phyloP scores from a whole-genome alignment of 768 basidiomycete genomes.

The Tylopilus plumbeoviolaceoides region DNA sequence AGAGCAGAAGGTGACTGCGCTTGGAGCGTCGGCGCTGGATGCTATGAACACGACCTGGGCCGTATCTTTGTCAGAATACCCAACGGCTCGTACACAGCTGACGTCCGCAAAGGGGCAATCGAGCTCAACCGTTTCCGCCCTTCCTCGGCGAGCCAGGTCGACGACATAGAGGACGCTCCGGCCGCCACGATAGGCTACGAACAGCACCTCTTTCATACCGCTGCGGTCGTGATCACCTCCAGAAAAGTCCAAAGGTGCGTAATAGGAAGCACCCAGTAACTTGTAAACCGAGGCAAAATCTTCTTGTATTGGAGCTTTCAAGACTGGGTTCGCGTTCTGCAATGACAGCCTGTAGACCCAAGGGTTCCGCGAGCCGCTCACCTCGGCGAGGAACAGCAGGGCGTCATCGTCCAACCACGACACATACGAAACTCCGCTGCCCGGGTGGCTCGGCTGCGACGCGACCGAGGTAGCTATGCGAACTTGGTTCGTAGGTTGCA shows the following conservation, averaged over 20 bases:
- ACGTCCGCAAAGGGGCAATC: constrained; percentile 4
- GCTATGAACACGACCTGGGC: constrained; percentile 3
- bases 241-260: not conserved
- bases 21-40: not conserved
- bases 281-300: constrained; percentile 5
- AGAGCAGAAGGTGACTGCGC: not conserved
- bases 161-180: constrained; percentile 1
- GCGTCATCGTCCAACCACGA: constrained; percentile 1
- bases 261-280: constrained; percentile 1
- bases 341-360: constrained; percentile 1
- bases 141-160: not conserved
- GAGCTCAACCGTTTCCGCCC: not conserved
- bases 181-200: constrained; percentile 3
- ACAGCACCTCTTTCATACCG: not conserved
- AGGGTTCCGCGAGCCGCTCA: constrained; percentile 5
- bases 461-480: not conserved
- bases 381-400: constrained; percentile 1
- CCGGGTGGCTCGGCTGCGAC: not conserved
- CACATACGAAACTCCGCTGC: constrained; percentile 2
- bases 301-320: not conserved
- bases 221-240: not conserved
- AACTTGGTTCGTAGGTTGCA: not conserved
- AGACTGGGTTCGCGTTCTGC: not conserved
- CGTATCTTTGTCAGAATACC: not conserved
- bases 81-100: not conserved